Evolutionary conservation across 2,329 filamentous ascomycete genomes (phyloP), one percentile per base, ranked within the genome.

Genomic region (Fusarium sp.): DNA sequence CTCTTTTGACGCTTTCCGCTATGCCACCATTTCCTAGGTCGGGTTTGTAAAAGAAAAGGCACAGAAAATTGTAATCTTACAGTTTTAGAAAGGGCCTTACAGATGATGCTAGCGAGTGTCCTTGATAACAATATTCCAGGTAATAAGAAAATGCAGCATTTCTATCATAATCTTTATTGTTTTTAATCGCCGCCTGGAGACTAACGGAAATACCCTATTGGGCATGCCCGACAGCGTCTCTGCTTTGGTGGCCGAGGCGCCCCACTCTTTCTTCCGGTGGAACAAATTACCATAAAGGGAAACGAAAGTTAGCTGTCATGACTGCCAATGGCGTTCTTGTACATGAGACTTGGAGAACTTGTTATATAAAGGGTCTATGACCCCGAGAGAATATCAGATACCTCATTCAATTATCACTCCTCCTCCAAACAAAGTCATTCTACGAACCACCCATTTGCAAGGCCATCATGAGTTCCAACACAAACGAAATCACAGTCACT

Each of bases 401-500:
- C 3, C 6, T 16, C 1, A 7, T 2, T 32, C 0, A 4, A 23
- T 7, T 2, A 19, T 19, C 16, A 23, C 3, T 0, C 0, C 8
- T 50, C 30, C 0, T 23, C 0, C 3, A 23, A 10, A 23, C 2
- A n/a, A 3, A 19, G 3, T 47, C 44, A 28, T 4, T 8, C 18
- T 5, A n/a, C 4, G 0, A 25, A 21, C 2, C 9, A n/a, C 4
- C 32, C 7, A 37, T 2, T 13, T 1, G 3, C 3, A 37, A 37
- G 0, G 2, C 0, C 33, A 8, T 12, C 57, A 60, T 60, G 57
- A 11, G 6, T 30, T 18, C 35, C 35, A 42, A 54, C 18, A 11
- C 28, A 12, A 54, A 60, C 13, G 6, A 64, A 2, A 64, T 87
- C 71, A 81, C 74, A 2, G 82, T 87, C n/a, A 84, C 85, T 25